phyloP scores from a whole-genome alignment of 2,329 filamentous ascomycete genomes.

The Thelonectria rubi region DNA sequence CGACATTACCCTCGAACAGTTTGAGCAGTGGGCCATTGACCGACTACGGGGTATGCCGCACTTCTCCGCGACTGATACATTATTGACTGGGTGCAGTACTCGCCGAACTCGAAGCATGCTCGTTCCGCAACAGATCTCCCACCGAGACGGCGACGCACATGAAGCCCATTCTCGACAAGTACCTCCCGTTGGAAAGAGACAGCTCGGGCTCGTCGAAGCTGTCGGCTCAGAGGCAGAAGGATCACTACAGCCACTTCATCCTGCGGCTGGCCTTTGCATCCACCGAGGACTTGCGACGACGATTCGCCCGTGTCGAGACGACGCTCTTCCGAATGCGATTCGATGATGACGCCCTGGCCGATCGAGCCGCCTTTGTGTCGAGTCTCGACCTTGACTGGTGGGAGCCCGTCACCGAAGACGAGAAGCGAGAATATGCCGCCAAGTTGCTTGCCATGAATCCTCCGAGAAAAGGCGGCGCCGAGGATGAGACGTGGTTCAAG shows the following conservation, averaged over 20 bases:
- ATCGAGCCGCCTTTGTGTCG: conserved; percentile 79
- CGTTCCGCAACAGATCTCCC: conserved; percentile 89
- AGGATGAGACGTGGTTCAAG: conserved; percentile 94
- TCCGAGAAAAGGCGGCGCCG: conserved; percentile 53
- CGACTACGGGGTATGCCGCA: conserved; percentile 74
- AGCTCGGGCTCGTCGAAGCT: conserved; percentile 69
- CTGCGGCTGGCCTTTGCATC: conserved; percentile 90
- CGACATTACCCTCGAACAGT: conserved; percentile 95
- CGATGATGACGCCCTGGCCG: conserved; percentile 76
- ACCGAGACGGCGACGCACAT: conserved; percentile 86
- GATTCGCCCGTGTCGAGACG: conserved; percentile 87
- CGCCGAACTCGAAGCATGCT: conserved; percentile 90
- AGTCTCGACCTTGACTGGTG: conserved; percentile 88
- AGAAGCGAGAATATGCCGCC: conserved; percentile 71
- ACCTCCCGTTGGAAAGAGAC: conserved; percentile 81
- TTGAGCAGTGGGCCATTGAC: conserved; percentile 98
- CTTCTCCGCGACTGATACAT: fast-evolving
- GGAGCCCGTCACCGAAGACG: conserved; percentile 82
- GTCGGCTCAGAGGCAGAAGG: conserved; percentile 82
- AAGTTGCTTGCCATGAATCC: conserved; percentile 64
- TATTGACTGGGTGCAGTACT: conserved; percentile 65
- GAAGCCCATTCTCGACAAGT: conserved; percentile 86
- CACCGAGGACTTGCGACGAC: conserved; percentile 87
- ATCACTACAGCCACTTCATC: conserved; percentile 98
- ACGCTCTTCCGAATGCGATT: conserved; percentile 89